Conservation (phyloP, 2,329 filamentous ascomycete species). For the Colletotrichum abscissum region DNA sequence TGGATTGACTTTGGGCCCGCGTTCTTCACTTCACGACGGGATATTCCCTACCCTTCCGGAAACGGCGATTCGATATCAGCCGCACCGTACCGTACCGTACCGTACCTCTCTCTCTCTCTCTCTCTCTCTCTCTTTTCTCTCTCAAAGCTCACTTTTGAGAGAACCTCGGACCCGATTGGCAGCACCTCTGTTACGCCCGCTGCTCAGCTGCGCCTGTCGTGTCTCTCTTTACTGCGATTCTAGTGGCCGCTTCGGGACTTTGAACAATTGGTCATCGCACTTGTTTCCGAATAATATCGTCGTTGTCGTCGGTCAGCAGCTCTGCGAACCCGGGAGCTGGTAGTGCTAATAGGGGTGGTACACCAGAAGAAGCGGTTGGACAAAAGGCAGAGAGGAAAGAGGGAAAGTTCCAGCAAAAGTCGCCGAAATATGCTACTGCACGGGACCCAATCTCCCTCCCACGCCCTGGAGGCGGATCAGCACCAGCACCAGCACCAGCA, state of each 20-base stretch:
- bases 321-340: slow-evolving; percentile 8
- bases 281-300: not conserved
- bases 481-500: slow-evolving; percentile 38
- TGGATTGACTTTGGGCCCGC: slow-evolving; percentile 6
- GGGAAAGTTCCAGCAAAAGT: slow-evolving; percentile 28
- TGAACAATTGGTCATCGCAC: slow-evolving; percentile 22
- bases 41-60: slow-evolving; percentile 27
- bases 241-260: slow-evolving; percentile 15
- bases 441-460: slow-evolving; percentile 45
- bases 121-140: not conserved
- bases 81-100: not conserved
- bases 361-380: slow-evolving; percentile 4
- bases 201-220: slow-evolving; percentile 10
- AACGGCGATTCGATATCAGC: slow-evolving; percentile 8
- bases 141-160: not conserved
- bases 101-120: no score
- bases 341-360: not conserved
- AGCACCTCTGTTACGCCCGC: slow-evolving; percentile 7
- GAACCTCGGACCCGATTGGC: slow-evolving; percentile 7
- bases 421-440: slow-evolving; percentile 47
- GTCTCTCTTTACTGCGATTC: slow-evolving; percentile 22
- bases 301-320: slow-evolving; percentile 9
- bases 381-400: not conserved
- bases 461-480: slow-evolving; percentile 33
- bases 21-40: slow-evolving; percentile 20